Percentiles rank a stretch among this genome's conserved stretches.
Conservation (phyloP, 345 rosid species). For the Gossypium raimondii region DNA sequence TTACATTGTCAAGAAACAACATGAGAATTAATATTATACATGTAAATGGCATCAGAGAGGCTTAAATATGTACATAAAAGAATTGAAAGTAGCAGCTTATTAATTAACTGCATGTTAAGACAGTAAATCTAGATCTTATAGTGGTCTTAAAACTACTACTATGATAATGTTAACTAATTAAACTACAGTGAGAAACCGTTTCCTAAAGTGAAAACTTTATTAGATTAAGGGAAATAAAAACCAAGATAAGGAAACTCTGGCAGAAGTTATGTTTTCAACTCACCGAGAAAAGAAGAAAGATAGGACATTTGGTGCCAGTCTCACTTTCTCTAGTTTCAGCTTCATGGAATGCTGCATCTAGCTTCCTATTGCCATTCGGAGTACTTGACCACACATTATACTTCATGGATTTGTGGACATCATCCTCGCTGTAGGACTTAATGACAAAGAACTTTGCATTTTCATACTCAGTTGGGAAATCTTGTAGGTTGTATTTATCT, state of each 20-base stretch:
- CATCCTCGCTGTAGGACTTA: constrained; percentile 79
- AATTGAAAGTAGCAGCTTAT: background rate
- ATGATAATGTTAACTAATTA: background rate
- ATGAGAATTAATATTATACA: background rate
- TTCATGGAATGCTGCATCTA: constrained; percentile 58
- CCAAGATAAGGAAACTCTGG: background rate
- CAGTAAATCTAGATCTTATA: background rate
- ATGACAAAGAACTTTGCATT: constrained; percentile 64
- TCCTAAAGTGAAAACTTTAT: no score
- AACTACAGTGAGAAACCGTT: background rate
- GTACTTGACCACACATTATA: constrained; percentile 82
- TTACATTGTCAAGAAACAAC: constrained; percentile 11
- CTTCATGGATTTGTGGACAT: constrained; percentile 71
- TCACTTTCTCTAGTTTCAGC: constrained; percentile 42
- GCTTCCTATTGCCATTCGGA: constrained; percentile 61
- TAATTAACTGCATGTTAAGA: background rate
- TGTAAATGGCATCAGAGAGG: background rate
- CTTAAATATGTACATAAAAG: background rate
- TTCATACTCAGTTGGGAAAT: constrained; percentile 46
- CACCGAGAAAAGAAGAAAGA: constrained; percentile 76
- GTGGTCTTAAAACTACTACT: background rate
- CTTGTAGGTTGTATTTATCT: constrained; percentile 52
- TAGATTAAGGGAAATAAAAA: background rate
- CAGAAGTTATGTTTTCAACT: constrained; percentile 20
- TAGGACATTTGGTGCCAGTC: constrained; percentile 45